phyloP scores from a whole-genome alignment of 805 yeast species.

The Candida sonorensis region DNA sequence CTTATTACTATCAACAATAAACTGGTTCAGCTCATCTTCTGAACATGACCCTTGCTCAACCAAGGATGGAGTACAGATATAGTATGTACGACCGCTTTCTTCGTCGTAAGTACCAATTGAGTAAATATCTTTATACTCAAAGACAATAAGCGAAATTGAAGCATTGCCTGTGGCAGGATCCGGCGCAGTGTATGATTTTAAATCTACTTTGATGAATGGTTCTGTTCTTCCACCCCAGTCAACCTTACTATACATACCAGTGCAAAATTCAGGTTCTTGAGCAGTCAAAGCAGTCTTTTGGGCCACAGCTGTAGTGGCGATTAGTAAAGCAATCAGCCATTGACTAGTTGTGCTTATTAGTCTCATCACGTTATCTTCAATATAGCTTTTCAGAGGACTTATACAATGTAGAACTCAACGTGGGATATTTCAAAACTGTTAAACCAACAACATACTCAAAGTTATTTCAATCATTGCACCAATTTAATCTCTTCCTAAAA shows the following conservation, averaged over 20 bases:
- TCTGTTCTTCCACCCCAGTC: constrained; percentile 81
- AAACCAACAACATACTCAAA: too few relatives aligned
- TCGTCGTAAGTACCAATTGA: constrained; percentile 50
- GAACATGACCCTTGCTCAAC: constrained; percentile 52
- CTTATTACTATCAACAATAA: constrained; percentile 43
- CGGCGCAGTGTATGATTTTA: constrained; percentile 25
- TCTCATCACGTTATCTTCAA: too few relatives aligned
- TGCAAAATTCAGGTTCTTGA: constrained; percentile 60
- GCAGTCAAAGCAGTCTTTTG: constrained; percentile 44
- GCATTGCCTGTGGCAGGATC: constrained; percentile 34
- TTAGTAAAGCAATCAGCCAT: constrained; percentile 1
- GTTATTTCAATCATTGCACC: too few relatives aligned
- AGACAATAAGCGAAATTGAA: constrained; percentile 61
- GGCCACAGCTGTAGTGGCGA: constrained; percentile 25
- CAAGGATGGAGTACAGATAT: constrained; percentile 71
- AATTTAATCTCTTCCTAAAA: too few relatives aligned
- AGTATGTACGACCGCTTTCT: constrained; percentile 39
- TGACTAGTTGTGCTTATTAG: too few relatives aligned
- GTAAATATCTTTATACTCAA: constrained; percentile 75
- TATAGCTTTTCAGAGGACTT: too few relatives aligned
- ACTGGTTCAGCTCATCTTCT: constrained; percentile 48
- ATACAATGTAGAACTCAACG: too few relatives aligned
- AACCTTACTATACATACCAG: constrained; percentile 81
- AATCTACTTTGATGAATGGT: constrained; percentile 50
- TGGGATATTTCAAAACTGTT: too few relatives aligned